These are phyloP conservation scores for Letharia lupina DNA, from an alignment of 495 filamentous ascomycete genomes.

Conservation along the genomic window DNA sequence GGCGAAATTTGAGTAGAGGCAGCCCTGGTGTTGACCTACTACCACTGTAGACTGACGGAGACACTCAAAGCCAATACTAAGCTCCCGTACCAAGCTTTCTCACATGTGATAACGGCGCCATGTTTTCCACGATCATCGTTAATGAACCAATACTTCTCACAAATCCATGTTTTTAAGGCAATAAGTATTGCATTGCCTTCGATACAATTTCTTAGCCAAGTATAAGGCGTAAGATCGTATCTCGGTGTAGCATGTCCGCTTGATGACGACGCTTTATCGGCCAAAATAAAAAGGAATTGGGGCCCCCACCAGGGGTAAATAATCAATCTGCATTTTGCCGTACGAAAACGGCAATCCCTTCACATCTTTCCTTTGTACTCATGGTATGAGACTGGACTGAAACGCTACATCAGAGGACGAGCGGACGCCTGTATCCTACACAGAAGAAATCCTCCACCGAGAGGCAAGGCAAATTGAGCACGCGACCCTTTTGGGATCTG, in stretches of 20 bases:
- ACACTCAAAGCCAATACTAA: not conserved
- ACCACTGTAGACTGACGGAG: too few relatives aligned
- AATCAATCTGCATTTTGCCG: not conserved
- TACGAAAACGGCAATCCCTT: not conserved
- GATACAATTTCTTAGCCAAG: too few relatives aligned
- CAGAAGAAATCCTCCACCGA: not conserved
- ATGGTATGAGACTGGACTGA: not conserved
- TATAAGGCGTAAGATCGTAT: not conserved
- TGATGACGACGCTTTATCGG: conserved; percentile 10
- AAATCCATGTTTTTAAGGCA: too few relatives aligned
- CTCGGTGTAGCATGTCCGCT: not conserved
- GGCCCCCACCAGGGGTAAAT: not conserved
- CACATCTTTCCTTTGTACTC: not conserved
- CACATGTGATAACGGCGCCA: not conserved
- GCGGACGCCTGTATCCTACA: not conserved
- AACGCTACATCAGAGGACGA: not conserved
- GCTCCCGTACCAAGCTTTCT: conserved; percentile 5
- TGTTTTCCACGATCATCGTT: not conserved
- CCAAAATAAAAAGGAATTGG: not conserved
- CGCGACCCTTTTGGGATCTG: not conserved
- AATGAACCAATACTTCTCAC: too few relatives aligned
- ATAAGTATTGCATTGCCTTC: too few relatives aligned
- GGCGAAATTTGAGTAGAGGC: not conserved
- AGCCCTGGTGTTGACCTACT: not conserved
- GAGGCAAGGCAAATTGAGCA: not conserved